Evolutionary conservation across 225 moss, liverwort and hornwort species (phyloP).

Genomic region (Straminergon stramineum): DNA sequence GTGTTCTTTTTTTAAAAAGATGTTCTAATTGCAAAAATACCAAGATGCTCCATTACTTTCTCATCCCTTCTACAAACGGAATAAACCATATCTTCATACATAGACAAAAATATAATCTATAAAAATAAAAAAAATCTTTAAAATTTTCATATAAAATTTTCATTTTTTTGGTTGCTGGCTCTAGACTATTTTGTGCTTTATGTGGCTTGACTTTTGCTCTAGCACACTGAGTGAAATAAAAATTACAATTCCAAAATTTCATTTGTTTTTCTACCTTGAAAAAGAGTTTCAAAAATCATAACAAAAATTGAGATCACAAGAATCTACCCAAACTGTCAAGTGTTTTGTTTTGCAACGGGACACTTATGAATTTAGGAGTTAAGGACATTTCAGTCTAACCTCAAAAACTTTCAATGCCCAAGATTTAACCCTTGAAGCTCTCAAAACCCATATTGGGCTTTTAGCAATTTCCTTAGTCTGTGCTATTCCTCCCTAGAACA

Average conservation of each 20-base stretch:
- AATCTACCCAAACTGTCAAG: not conserved
- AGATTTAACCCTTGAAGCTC: not conserved
- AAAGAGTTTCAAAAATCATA: not conserved
- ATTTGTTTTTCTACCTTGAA: not conserved
- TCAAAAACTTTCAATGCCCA: not conserved
- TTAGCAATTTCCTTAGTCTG: not conserved
- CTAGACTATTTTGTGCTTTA: not conserved
- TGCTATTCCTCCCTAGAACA: not conserved
- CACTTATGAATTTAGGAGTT: not conserved
- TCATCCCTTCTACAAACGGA: no score
- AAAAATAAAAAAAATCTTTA: not conserved
- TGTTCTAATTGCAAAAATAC: no score
- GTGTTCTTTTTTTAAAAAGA: no score
- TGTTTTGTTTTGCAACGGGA: no score
- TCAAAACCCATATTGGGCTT: not conserved
- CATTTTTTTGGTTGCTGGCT: rapidly evolving
- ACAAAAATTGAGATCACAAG: not conserved
- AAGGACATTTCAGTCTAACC: not conserved
- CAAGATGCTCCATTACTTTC: no score
- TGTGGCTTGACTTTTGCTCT: not conserved
- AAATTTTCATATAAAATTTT: not conserved
- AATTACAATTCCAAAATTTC: not conserved
- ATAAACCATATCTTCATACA: no score
- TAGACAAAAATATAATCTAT: no score
- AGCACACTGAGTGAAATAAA: rapidly evolving